Percentiles rank a stretch among this genome's conserved stretches.
Evolutionary conservation across 306 rosid species (phyloP).

Genomic region (Begonia masoniana): DNA sequence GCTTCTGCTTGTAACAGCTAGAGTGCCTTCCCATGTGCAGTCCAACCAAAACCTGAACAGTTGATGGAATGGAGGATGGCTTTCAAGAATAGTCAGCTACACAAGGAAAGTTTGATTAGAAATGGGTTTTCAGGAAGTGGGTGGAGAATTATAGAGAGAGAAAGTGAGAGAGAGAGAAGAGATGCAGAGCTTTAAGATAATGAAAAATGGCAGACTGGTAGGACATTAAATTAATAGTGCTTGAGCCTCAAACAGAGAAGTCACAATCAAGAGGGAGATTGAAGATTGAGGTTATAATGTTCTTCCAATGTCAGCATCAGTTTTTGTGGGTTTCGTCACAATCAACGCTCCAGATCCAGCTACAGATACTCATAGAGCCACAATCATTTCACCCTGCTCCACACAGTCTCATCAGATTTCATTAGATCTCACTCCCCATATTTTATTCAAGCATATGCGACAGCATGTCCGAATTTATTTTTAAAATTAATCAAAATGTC

Average conservation of each 20-base stretch:
- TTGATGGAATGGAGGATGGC: not conserved
- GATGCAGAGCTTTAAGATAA: not conserved
- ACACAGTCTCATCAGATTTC: too few species aligned
- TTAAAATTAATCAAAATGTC: too few species aligned
- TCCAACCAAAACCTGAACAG: not conserved
- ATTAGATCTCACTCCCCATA: too few species aligned
- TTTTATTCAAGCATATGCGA: too few species aligned
- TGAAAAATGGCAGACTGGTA: not conserved
- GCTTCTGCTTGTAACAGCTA: slow-evolving; percentile 42
- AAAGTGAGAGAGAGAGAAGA: not conserved
- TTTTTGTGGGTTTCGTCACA: too few species aligned
- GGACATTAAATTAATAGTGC: not conserved
- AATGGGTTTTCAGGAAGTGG: not conserved
- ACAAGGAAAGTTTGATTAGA: not conserved
- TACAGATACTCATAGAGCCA: too few species aligned
- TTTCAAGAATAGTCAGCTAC: slow-evolving; percentile 9
- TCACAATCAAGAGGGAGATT: not conserved
- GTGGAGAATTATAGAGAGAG: slow-evolving; percentile 3
- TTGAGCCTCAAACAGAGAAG: not conserved
- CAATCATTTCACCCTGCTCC: too few species aligned
- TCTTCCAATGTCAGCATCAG: too few species aligned
- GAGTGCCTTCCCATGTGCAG: slow-evolving; percentile 18
- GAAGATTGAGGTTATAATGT: not conserved
- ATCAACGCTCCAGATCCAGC: too few species aligned
- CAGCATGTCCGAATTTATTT: too few species aligned